These are phyloP conservation scores for Aegle marmelos DNA, from an alignment of 345 rosid genomes.

Conservation along the genomic window DNA sequence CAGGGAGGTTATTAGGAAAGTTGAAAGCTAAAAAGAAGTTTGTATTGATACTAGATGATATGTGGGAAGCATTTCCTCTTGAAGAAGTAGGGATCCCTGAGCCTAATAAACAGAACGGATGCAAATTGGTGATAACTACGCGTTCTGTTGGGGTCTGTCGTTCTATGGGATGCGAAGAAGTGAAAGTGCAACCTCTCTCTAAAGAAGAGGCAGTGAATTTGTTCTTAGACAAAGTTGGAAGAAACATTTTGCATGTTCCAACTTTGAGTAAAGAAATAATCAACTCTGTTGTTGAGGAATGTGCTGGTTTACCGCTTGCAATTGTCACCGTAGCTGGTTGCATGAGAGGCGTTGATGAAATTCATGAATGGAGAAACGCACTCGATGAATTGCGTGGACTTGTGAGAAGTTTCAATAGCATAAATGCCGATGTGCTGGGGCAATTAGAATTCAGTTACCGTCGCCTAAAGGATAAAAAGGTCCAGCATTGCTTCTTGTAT, in stretches of 20 bases:
- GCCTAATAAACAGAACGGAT: neutral
- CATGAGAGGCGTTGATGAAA: constrained; percentile 16
- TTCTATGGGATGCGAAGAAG: neutral
- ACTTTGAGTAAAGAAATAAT: too few species aligned
- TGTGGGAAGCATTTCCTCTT: neutral
- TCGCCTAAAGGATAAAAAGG: constrained; percentile 2
- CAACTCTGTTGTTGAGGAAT: too few species aligned
- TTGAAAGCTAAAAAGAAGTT: neutral
- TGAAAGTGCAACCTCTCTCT: constrained; percentile 11
- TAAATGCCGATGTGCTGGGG: neutral
- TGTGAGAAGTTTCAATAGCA: too few species aligned
- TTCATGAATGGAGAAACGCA: constrained; percentile 15
- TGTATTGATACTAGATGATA: neutral
- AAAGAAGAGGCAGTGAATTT: neutral
- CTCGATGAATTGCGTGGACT: constrained; percentile 1
- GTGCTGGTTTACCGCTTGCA: constrained; percentile 24
- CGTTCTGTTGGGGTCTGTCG: neutral
- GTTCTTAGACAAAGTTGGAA: neutral
- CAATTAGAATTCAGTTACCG: constrained; percentile 14
- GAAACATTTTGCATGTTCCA: neutral
- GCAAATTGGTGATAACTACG: neutral
- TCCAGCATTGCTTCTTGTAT: constrained; percentile 23
- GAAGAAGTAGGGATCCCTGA: constrained; percentile 15
- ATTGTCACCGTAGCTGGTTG: constrained; percentile 4
- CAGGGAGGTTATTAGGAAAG: neutral